Evolutionary conservation across 371 early-diverging fungal genomes (phyloP), one percentile per base, ranked within the genome.

Genomic region (Phascolomyces articulosus): DNA sequence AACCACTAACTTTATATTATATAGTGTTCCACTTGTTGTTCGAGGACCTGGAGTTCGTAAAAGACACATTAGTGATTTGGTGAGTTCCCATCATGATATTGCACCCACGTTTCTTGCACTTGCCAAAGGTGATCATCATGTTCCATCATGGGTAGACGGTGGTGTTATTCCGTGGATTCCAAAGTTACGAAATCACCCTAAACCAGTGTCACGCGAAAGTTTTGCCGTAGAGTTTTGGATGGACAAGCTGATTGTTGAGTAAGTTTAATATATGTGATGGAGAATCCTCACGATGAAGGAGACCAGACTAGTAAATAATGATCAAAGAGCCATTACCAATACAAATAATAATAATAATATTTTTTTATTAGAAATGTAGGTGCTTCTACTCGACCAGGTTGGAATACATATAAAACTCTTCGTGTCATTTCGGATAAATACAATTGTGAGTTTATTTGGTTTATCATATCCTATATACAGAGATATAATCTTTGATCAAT

Each of bases 141-240:
- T 82, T 18, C 84, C 84, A 2, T 70, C 67, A 28, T 79, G 77
- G 60, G 70, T 87, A 3, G 89, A 89, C 65, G 89, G 85, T 2
- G 79, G 78, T 29, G 80, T 77, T 0, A 75, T 80, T 31, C 84
- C 89, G 4, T 68, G 87, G 47, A 85, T 76, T 0, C 60, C 77
- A 8, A 65, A 72, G 1, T 75, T 75, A 13, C 44, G 67, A 31
- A 68, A 77, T 15, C 68, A 79, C 41, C 69, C 69, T 2, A 72
- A 79, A 20, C 78, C 77, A 4, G 77, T 76, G 28, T 61, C 82
- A 11, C 79, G 74, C 6, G 89, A 89, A 62, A 80, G 83, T 16
- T 85, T 87, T 63, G 76, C 79, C 3, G 87, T 87, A 28, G 89
- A 89, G 62, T 87, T 85, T 44, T 89, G 87, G 87, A 55, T 66